Conservation (phyloP, 2,329 filamentous ascomycete species). For the Lomentospora prolificans region DNA sequence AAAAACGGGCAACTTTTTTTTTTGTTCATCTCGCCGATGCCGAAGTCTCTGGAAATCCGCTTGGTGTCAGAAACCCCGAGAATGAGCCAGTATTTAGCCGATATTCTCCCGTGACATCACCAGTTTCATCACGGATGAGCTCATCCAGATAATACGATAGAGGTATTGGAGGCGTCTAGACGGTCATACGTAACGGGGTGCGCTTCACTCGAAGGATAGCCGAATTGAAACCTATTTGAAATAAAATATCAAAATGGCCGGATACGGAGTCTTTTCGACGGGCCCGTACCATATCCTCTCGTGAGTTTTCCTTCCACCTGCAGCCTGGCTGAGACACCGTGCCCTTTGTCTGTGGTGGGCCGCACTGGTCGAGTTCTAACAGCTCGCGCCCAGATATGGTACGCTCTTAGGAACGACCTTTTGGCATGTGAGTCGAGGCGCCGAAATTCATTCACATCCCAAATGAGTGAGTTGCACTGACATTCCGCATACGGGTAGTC, state of each 20-base stretch:
- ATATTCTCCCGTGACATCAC: background rate
- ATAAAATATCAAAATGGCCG: slow-evolving; percentile 29
- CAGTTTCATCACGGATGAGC: background rate
- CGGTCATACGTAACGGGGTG: too few relatives aligned
- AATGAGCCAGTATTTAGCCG: slow-evolving; percentile 6
- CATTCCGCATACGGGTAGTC: slow-evolving; percentile 36
- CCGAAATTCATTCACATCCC: background rate
- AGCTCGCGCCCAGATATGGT: slow-evolving; percentile 56
- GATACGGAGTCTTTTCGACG: slow-evolving; percentile 48
- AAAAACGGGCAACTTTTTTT: slow-evolving; percentile 5
- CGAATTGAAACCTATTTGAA: background rate
- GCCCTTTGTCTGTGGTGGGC: background rate
- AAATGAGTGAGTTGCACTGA: slow-evolving; percentile 9
- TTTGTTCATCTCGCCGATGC: slow-evolving; percentile 6
- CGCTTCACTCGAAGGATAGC: background rate
- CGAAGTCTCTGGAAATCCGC: background rate
- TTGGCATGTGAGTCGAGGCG: slow-evolving; percentile 54
- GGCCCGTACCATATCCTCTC: slow-evolving; percentile 69
- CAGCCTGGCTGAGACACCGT: background rate
- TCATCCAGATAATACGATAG: background rate
- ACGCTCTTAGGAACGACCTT: slow-evolving; percentile 78
- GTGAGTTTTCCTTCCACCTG: slow-evolving; percentile 28
- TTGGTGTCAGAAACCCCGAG: background rate
- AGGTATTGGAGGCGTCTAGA: too few relatives aligned
- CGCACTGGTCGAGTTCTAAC: background rate